Conservation (phyloP, 2,329 filamentous ascomycete genomes). For the Aspergillus bombycis region DNA sequence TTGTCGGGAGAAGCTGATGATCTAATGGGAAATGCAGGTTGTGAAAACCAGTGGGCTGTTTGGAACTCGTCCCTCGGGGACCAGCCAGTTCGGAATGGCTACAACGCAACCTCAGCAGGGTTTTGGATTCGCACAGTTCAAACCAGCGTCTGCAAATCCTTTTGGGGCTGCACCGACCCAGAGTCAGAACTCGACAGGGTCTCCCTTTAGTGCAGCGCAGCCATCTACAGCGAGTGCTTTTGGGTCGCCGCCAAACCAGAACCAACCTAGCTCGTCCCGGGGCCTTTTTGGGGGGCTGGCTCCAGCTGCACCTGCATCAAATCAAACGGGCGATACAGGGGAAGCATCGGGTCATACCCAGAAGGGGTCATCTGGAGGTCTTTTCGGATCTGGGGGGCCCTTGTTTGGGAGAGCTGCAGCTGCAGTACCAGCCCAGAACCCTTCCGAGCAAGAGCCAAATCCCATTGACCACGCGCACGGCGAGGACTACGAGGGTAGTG, state of each 20-base stretch:
- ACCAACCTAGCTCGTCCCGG: background rate
- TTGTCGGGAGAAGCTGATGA: background rate
- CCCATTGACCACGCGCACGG: background rate
- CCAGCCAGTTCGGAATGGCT: background rate
- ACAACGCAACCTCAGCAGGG: background rate
- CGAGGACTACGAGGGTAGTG: conserved; percentile 15
- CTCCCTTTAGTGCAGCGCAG: background rate
- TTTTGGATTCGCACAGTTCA: background rate
- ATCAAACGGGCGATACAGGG: background rate
- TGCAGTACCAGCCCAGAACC: background rate
- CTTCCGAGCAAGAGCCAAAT: background rate
- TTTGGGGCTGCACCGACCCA: background rate
- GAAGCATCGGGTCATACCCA: background rate
- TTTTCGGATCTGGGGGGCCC: background rate
- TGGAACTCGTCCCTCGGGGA: background rate
- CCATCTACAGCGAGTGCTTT: background rate
- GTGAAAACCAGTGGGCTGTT: background rate
- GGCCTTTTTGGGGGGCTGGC: background rate
- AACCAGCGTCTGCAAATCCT: background rate
- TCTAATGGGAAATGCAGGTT: background rate
- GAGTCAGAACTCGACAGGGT: background rate
- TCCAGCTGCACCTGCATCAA: background rate
- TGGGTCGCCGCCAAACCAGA: background rate
- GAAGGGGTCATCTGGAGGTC: conserved; percentile 1
- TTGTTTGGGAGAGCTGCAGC: background rate